These are phyloP conservation scores for Macaranga tanarius DNA, from an alignment of 441 rosid genomes.

Conservation along the genomic window DNA sequence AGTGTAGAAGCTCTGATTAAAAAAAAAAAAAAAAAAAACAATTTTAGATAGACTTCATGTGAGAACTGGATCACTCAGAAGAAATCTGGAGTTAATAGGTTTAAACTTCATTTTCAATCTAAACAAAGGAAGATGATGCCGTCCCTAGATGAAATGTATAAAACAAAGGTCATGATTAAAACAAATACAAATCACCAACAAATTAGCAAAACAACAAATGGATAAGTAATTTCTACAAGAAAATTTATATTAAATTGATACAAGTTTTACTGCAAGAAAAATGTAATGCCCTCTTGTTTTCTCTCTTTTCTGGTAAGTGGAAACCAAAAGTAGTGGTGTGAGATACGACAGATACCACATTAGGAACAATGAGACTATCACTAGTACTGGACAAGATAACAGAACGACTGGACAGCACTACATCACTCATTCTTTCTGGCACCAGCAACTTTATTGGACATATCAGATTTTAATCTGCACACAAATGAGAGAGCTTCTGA, in stretches of 20 bases:
- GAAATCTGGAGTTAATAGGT: background rate
- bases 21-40: too few species aligned
- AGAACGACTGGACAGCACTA: background rate
- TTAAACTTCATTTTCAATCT: background rate
- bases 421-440: slow-evolving; percentile 50
- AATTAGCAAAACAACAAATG: background rate
- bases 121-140: background rate
- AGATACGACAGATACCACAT: background rate
- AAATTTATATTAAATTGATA: background rate
- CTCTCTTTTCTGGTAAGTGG: too few species aligned
- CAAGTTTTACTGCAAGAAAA: background rate
- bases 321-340: too few species aligned
- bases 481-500: slow-evolving; percentile 43
- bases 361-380: background rate
- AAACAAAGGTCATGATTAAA: background rate
- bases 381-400: background rate
- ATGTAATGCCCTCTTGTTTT: background rate
- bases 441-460: slow-evolving; percentile 35
- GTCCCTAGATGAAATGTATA: background rate
- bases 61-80: background rate
- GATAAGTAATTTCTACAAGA: background rate
- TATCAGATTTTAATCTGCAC: slow-evolving; percentile 45
- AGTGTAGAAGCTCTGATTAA: too few species aligned
- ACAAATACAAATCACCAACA: background rate
- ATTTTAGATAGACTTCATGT: too few species aligned